A percentile compares a stretch with the other conserved stretches of the same genome.
These are phyloP conservation scores for Acrodontium crateriforme DNA, from an alignment of 2,329 filamentous ascomycete species.

Conservation along the genomic window DNA sequence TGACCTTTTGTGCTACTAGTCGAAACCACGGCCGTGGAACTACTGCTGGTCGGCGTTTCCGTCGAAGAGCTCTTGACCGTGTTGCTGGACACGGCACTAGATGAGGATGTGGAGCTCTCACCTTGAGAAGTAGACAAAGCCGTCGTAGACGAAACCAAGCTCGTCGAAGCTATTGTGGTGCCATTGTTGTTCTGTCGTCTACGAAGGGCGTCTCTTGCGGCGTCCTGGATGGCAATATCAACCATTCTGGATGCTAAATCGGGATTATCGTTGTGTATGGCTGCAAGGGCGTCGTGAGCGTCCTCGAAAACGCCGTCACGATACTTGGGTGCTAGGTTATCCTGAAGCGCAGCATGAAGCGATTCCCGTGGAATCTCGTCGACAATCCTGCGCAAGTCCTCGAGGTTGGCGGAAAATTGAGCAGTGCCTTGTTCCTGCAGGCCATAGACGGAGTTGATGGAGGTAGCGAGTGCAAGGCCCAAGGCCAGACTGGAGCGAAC, in stretches of 20 bases:
- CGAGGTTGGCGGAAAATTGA: constrained; percentile 5
- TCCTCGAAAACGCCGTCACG: constrained; percentile 55
- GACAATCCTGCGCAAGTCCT: constrained; percentile 41
- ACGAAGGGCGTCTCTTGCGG: constrained; percentile 24
- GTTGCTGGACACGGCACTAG: constrained; percentile 14
- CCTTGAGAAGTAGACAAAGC: too few species aligned
- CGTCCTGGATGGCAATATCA: constrained; percentile 42
- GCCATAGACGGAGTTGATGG: constrained; percentile 16
- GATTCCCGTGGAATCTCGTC: constrained; percentile 43
- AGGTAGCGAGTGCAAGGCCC: constrained; percentile 24
- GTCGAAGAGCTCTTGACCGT: constrained; percentile 13
- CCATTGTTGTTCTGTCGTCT: constrained; percentile 24
- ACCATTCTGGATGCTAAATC: constrained; percentile 49
- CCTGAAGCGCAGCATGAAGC: constrained; percentile 53
- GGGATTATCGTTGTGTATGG: constrained; percentile 46
- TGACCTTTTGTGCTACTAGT: constrained; percentile 8
- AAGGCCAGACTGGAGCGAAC: constrained; percentile 26
- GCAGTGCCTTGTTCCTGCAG: constrained; percentile 13
- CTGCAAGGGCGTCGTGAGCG: constrained; percentile 49
- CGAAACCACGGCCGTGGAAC: not conserved
- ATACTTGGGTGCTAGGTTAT: constrained; percentile 48
- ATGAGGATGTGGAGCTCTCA: too few species aligned
- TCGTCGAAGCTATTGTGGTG: constrained; percentile 6
- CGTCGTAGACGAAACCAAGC: constrained; percentile 10
- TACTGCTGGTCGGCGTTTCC: constrained; percentile 5